A percentile compares a stretch with the other conserved stretches of the same genome.
These are phyloP conservation scores for Pichia pseudocactophila DNA, from an alignment of 805 yeast species.

Conservation along the genomic window DNA sequence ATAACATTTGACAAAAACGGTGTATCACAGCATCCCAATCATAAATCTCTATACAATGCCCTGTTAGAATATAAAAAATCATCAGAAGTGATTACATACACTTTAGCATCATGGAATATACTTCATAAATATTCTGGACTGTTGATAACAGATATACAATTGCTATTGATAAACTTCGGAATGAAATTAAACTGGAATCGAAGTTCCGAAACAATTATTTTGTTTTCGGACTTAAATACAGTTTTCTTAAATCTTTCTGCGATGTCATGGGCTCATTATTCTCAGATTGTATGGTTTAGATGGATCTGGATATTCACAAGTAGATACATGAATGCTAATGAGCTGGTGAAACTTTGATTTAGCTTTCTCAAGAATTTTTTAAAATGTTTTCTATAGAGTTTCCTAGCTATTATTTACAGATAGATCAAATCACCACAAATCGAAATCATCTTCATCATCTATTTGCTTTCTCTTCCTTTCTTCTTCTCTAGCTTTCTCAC, in stretches of 20 bases:
- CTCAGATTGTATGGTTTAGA: slow-evolving; percentile 95
- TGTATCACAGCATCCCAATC: slow-evolving; percentile 84
- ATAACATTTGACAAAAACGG: slow-evolving; percentile 79
- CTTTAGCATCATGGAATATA: slow-evolving; percentile 27
- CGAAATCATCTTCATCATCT: slow-evolving; percentile 26
- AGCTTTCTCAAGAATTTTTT: no score
- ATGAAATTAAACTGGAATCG: neutral
- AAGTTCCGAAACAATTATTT: slow-evolving; percentile 22
- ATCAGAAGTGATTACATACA: slow-evolving; percentile 15
- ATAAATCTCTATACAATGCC: slow-evolving; percentile 53
- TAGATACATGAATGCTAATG: slow-evolving; percentile 70
- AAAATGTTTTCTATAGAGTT: neutral
- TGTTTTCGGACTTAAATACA: slow-evolving; percentile 32
- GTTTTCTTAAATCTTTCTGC: slow-evolving; percentile 46
- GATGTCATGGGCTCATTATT: slow-evolving; percentile 72
- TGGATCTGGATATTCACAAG: slow-evolving; percentile 78
- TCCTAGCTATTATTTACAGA: neutral
- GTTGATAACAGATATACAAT: slow-evolving; percentile 30
- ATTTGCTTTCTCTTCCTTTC: slow-evolving; percentile 10
- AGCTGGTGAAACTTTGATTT: slow-evolving; percentile 32
- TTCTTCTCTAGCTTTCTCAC: slow-evolving; percentile 10
- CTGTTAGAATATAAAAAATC: slow-evolving; percentile 28
- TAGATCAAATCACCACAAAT: slow-evolving; percentile 18
- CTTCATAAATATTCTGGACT: slow-evolving; percentile 42
- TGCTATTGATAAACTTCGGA: slow-evolving; percentile 5